These are phyloP conservation scores for Globisporangium okanoganense DNA, from an alignment of 352 stramenopile genomes.

Conservation along the genomic window DNA sequence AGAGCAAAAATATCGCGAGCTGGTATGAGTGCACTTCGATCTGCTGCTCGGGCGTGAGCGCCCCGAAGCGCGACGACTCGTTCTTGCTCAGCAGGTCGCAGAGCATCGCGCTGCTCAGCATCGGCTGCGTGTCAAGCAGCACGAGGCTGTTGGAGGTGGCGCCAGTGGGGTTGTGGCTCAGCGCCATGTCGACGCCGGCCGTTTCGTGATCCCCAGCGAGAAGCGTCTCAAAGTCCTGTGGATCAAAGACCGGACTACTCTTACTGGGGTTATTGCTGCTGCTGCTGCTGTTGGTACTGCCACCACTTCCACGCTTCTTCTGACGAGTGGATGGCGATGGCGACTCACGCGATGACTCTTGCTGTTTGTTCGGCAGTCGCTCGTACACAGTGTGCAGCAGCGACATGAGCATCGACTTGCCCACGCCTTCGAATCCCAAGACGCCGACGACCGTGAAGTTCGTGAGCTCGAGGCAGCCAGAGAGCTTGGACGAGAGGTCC, in stretches of 20 bases:
- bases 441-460: conserved; percentile 70
- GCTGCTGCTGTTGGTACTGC: neutral
- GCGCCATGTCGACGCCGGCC: conserved; percentile 50
- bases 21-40: conserved; percentile 57
- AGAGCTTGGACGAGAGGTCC: conserved; percentile 49
- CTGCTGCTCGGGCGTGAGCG: conserved; percentile 60
- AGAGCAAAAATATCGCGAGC: conserved; percentile 59
- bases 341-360: conserved; percentile 8
- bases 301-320: neutral
- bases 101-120: conserved; percentile 61
- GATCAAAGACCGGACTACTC: conserved; percentile 23
- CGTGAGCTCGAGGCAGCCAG: conserved; percentile 55
- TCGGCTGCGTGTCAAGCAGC: conserved; percentile 62
- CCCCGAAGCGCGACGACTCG: conserved; percentile 47
- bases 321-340: neutral
- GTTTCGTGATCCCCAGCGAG: conserved; percentile 38
- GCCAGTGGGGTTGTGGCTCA: conserved; percentile 27
- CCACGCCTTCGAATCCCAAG: conserved; percentile 60
- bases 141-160: conserved; percentile 37
- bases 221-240: conserved; percentile 34
- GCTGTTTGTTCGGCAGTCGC: neutral
- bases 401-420: conserved; percentile 73
- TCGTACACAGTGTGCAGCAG: conserved; percentile 23
- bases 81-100: conserved; percentile 41
- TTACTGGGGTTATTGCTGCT: neutral